A percentile compares a stretch with the other conserved stretches of the same genome.
Conservation (phyloP, 179 eudicot species). For the Vitellaria paradoxa region DNA sequence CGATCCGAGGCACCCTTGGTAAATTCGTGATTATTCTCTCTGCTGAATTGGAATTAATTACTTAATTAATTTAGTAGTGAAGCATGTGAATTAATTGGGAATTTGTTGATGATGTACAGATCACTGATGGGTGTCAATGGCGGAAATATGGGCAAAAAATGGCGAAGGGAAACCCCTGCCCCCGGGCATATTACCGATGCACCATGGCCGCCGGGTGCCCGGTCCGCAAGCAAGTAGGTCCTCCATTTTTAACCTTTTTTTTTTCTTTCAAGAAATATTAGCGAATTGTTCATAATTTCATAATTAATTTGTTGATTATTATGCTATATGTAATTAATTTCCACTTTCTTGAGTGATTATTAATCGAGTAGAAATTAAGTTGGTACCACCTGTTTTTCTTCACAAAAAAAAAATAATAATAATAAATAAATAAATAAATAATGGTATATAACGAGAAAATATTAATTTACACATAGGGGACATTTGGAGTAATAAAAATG, state of each 20-base stretch:
- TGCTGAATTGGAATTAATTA: background rate
- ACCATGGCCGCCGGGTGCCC: constrained; percentile 97
- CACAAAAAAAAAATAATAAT: no score
- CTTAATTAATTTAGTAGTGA: background rate
- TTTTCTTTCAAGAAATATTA: background rate
- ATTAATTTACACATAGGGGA: no score
- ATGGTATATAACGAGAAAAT: no score
- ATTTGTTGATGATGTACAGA: constrained; percentile 29
- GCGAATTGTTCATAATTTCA: background rate
- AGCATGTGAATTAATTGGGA: background rate
- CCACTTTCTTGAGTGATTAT: background rate
- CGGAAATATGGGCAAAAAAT: constrained; percentile 93
- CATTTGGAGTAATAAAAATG: no score
- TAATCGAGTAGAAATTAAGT: background rate
- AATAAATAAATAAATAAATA: no score
- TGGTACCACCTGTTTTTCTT: background rate
- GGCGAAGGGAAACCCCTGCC: constrained; percentile 98
- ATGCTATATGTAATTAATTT: background rate
- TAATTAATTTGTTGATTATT: no score
- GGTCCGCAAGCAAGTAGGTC: constrained; percentile 85
- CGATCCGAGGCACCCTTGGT: constrained; percentile 93
- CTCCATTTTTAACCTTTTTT: background rate
- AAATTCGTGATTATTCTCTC: background rate
- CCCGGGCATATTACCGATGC: constrained; percentile 95
- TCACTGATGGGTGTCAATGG: constrained; percentile 98